Percentiles rank a stretch among this genome's conserved stretches.
Conservation (phyloP, 441 rosid species). For the Pelargonium australe region DNA sequence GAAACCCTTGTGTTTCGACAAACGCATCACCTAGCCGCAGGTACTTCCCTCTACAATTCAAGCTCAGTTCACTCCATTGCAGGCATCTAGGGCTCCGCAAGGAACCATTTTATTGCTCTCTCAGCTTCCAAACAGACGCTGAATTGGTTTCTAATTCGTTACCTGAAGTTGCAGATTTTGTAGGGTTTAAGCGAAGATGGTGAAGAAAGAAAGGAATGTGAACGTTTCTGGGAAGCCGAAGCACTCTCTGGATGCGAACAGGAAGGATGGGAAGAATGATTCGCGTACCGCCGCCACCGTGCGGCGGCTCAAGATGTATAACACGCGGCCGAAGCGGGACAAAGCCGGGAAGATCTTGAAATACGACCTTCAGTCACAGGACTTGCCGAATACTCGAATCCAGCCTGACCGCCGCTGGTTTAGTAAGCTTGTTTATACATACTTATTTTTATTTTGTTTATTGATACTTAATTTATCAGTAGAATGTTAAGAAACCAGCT, state of each 20-base stretch:
- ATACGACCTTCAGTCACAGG: constrained; percentile 69
- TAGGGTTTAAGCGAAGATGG: constrained; percentile 32
- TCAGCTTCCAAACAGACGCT: neutral
- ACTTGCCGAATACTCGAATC: constrained; percentile 69
- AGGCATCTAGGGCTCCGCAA: too few species aligned
- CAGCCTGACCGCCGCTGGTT: constrained; percentile 89
- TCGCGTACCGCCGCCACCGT: constrained; percentile 68
- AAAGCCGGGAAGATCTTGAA: constrained; percentile 49
- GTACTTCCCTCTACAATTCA: neutral
- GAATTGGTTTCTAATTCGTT: neutral
- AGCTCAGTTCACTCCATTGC: too few species aligned
- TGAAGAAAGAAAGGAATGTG: constrained; percentile 54
- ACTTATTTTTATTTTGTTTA: neutral
- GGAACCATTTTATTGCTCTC: too few species aligned
- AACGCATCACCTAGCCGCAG: neutral
- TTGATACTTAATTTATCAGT: neutral
- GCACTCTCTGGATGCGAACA: constrained; percentile 77
- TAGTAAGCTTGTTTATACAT: constrained; percentile 34
- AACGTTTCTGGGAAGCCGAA: constrained; percentile 79
- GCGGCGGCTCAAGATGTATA: constrained; percentile 83
- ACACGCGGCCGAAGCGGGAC: constrained; percentile 47
- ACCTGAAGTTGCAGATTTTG: neutral
- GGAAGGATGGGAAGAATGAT: constrained; percentile 46
- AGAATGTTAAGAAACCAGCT: too few species aligned
- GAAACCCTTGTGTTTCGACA: constrained; percentile 8